Conservation (phyloP, 176 grass and related monocot species). For the Chloris gayana region DNA sequence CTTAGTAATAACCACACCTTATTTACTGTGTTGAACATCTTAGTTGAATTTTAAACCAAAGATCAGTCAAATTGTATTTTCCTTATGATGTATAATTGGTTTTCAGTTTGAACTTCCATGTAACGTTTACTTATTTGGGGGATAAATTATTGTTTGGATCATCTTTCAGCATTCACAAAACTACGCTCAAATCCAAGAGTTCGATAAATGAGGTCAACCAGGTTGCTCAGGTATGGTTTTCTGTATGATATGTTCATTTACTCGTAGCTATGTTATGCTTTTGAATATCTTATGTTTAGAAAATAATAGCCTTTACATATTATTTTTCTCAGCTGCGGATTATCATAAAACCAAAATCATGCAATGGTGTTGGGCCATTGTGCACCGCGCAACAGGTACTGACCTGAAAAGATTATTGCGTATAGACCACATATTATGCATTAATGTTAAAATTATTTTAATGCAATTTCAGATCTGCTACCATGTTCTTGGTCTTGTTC, state of each 20-base stretch:
- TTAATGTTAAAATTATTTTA: slow-evolving; percentile 39
- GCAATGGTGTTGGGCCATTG: slow-evolving; percentile 80
- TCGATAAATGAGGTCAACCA: slow-evolving; percentile 86
- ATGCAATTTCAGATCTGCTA: slow-evolving; percentile 86
- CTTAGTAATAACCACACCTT: not conserved
- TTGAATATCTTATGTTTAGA: slow-evolving; percentile 21
- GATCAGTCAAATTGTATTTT: not conserved
- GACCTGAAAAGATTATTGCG: slow-evolving; percentile 23
- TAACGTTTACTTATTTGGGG: slow-evolving; percentile 15
- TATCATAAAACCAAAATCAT: slow-evolving; percentile 88
- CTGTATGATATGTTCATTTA: slow-evolving; percentile 10
- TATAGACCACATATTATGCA: slow-evolving; percentile 35
- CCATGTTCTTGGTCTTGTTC: slow-evolving; percentile 97
- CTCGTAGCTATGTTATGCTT: slow-evolving; percentile 17
- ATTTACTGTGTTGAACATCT: slow-evolving; percentile 22
- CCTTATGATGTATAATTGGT: not conserved
- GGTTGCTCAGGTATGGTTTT: slow-evolving; percentile 84
- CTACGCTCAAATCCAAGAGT: slow-evolving; percentile 65
- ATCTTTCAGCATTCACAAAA: slow-evolving; percentile 84
- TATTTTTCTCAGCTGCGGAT: slow-evolving; percentile 70
- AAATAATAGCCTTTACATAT: slow-evolving; percentile 30
- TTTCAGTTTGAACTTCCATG: slow-evolving; percentile 23
- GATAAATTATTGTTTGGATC: slow-evolving; percentile 41
- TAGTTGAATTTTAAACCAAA: slow-evolving; percentile 26
- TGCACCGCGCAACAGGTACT: slow-evolving; percentile 89